Evolutionary conservation across 176 grass and related monocot genomes (phyloP).

Genomic region (Sorghum bicolor): Sorghum_bicolor_NCBIv3 NC_012873.2:8102501-8103000

Average conservation of each 20-base stretch:
- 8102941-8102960: conserved; percentile 36
- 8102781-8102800: conserved; percentile 59
- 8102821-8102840: conserved; percentile 35
- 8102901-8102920: conserved; percentile 35
- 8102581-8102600: conserved; percentile 7
- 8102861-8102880: conserved; percentile 10
- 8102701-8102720: conserved; percentile 36
- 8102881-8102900: conserved; percentile 21
- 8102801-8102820: conserved; percentile 29
- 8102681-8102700: conserved; percentile 38
- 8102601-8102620: not conserved
- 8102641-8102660: not conserved
- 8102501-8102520: conserved; percentile 16
- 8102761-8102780: conserved; percentile 64
- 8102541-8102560: conserved; percentile 16
- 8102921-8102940: conserved; percentile 25
- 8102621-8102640: not conserved
- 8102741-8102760: conserved; percentile 38
- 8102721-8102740: conserved; percentile 43
- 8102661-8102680: conserved; percentile 7
- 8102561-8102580: not conserved
- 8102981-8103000: conserved; percentile 34
- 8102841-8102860: conserved; percentile 39
- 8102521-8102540: conserved; percentile 23
- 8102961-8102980: conserved; percentile 25